Conservation (phyloP, 2,329 filamentous ascomycete genomes). For the Microdochium trichocladiopsis region DNA sequence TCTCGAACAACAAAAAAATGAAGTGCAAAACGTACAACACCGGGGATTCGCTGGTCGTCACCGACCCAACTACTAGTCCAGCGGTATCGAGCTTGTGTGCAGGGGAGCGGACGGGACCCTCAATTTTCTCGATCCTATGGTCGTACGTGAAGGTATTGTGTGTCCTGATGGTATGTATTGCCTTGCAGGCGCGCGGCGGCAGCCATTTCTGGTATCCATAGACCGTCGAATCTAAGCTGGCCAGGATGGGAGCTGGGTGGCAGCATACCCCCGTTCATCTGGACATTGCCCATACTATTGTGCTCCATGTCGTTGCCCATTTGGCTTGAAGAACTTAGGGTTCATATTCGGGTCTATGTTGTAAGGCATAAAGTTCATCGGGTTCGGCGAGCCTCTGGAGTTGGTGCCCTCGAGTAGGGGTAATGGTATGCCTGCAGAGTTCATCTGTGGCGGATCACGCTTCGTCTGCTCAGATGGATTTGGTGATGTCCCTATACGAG, state of each 20-base stretch:
- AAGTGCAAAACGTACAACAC: not conserved
- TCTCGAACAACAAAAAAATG: not conserved
- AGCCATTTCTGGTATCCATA: constrained; percentile 48
- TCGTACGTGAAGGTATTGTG: too few species aligned
- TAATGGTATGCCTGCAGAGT: constrained; percentile 60
- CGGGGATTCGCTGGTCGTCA: not conserved
- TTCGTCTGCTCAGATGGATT: constrained; percentile 76
- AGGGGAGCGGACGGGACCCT: too few species aligned
- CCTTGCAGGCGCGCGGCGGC: constrained; percentile 25
- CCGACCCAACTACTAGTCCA: not conserved
- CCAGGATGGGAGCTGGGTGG: constrained; percentile 63
- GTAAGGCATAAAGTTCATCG: constrained; percentile 56
- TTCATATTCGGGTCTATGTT: constrained; percentile 56
- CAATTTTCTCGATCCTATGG: too few species aligned
- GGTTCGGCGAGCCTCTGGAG: constrained; percentile 59
- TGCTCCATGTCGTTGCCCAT: constrained; percentile 43
- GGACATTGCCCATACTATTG: constrained; percentile 45
- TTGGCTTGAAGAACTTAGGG: constrained; percentile 51
- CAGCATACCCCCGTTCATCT: constrained; percentile 60
- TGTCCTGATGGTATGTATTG: too few species aligned
- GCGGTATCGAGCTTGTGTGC: not conserved
- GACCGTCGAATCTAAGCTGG: constrained; percentile 42
- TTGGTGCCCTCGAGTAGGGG: constrained; percentile 62
- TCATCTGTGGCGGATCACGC: constrained; percentile 68
- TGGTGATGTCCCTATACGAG: constrained; percentile 64